A percentile compares a stretch with the other conserved stretches of the same genome.
These are phyloP conservation scores for Clonostachys byssicola DNA, from an alignment of 2,329 filamentous ascomycete species.

Conservation along the genomic window DNA sequence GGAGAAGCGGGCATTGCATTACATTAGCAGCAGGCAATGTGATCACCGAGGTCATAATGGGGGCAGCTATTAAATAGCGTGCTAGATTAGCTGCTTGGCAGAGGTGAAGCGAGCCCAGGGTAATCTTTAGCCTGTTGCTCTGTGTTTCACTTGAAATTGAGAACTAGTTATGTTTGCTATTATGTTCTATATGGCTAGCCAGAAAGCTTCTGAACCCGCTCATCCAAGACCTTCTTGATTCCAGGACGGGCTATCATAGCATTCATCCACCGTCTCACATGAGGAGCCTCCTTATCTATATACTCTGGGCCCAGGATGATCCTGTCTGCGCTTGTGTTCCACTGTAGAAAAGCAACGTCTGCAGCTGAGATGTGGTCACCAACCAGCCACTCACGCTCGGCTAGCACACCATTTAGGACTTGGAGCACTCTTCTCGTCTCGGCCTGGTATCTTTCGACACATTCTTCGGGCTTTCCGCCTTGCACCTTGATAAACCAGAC, in stretches of 20 bases:
- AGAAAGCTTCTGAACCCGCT: background rate
- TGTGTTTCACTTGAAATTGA: no score
- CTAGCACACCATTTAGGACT: constrained; percentile 21
- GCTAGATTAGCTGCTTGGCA: no score
- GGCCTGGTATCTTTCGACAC: constrained; percentile 21
- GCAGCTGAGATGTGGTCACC: constrained; percentile 14
- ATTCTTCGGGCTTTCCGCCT: constrained; percentile 12
- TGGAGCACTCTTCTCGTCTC: constrained; percentile 19
- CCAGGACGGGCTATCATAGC: background rate
- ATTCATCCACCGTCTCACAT: background rate
- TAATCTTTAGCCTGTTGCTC: no score
- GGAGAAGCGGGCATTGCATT: no score
- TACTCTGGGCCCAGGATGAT: background rate
- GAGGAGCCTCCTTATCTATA: background rate
- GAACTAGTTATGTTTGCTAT: no score
- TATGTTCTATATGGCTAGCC: no score
- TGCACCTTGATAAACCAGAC: constrained; percentile 19
- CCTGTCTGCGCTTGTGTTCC: background rate
- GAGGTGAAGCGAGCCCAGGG: no score
- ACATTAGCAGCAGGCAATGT: no score
- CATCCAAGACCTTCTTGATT: background rate
- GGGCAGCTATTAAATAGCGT: no score
- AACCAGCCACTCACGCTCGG: constrained; percentile 25
- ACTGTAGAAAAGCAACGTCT: background rate
- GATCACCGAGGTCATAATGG: no score